Evolutionary conservation across 306 rosid genomes (phyloP).

Genomic region (Malus domestica): DNA sequence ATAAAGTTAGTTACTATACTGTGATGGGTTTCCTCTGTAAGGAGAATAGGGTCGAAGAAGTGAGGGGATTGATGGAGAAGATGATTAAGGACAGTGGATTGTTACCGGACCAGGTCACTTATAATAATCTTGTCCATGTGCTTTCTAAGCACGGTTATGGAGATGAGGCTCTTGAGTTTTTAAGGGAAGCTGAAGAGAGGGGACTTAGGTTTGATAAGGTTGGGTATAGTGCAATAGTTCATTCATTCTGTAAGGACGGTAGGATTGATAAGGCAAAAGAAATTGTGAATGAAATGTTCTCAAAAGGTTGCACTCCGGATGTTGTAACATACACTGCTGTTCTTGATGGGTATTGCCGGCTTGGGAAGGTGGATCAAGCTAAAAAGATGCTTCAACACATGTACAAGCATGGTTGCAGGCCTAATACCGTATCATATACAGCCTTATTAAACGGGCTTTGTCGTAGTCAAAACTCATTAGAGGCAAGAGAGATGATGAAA

Average conservation of each 20-base stretch:
- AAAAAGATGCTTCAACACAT: constrained; percentile 78
- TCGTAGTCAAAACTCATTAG: constrained; percentile 60
- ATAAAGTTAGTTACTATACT: constrained; percentile 81
- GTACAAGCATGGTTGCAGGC: constrained; percentile 78
- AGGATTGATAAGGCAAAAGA: constrained; percentile 56
- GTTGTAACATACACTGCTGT: constrained; percentile 81
- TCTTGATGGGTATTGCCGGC: constrained; percentile 59
- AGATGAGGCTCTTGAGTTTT: constrained; percentile 56
- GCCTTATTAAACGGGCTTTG: constrained; percentile 77
- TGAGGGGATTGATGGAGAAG: constrained; percentile 47
- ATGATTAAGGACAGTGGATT: constrained; percentile 48
- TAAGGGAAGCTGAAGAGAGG: constrained; percentile 70
- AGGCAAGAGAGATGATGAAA: constrained; percentile 72
- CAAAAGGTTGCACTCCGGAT: constrained; percentile 68
- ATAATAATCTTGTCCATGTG: constrained; percentile 58
- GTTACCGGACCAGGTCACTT: constrained; percentile 74
- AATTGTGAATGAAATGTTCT: constrained; percentile 62
- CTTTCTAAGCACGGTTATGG: constrained; percentile 72
- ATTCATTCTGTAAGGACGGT: constrained; percentile 66
- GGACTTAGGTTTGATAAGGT: constrained; percentile 71
- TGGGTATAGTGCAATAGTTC: constrained; percentile 73
- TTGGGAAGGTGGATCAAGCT: constrained; percentile 75
- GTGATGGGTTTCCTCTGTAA: constrained; percentile 71
- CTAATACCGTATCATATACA: constrained; percentile 73
- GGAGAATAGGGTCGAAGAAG: constrained; percentile 50